Evolutionary conservation across 2,329 filamentous ascomycete genomes (phyloP).

Genomic region (Pyrenophora teres): DNA sequence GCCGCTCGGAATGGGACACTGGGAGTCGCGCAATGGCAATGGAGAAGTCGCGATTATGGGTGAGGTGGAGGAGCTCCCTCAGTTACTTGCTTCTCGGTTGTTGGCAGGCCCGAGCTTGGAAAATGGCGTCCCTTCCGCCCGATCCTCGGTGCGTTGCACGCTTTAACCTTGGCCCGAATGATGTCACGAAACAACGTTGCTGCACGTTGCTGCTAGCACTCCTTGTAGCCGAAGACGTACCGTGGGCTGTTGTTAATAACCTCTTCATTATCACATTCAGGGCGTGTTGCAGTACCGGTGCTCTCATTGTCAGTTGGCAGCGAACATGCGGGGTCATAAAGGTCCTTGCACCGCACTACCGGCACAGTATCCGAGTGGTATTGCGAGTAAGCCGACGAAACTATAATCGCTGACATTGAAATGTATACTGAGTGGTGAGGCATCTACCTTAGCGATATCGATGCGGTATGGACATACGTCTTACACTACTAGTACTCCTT

Average conservation of each 20-base stretch:
- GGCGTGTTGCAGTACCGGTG: not conserved
- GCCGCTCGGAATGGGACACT: constrained; percentile 17
- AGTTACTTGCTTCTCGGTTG: constrained; percentile 10
- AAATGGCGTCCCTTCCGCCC: constrained; percentile 17
- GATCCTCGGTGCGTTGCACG: constrained; percentile 13
- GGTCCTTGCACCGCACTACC: not conserved
- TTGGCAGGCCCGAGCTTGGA: constrained; percentile 18
- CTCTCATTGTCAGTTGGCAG: not conserved
- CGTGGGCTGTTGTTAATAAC: no score
- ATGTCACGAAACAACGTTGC: constrained; percentile 10
- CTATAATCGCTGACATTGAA: not conserved
- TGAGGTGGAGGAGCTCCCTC: constrained; percentile 12
- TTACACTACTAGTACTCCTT: constrained; percentile 49
- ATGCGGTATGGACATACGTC: not conserved
- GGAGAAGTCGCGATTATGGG: constrained; percentile 11
- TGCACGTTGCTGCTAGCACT: not conserved
- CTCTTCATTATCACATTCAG: not conserved
- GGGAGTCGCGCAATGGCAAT: constrained; percentile 31
- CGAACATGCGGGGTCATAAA: constrained; percentile 4
- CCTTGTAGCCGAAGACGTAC: no score
- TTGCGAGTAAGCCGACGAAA: no score
- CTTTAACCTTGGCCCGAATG: constrained; percentile 3
- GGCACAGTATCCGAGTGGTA: no score
- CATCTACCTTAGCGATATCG: constrained; percentile 4
- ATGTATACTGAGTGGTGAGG: not conserved